Percentiles rank a stretch among this genome's conserved stretches.
These are phyloP conservation scores for Prunus mongolica DNA, from an alignment of 306 rosid species.

Conservation along the genomic window DNA sequence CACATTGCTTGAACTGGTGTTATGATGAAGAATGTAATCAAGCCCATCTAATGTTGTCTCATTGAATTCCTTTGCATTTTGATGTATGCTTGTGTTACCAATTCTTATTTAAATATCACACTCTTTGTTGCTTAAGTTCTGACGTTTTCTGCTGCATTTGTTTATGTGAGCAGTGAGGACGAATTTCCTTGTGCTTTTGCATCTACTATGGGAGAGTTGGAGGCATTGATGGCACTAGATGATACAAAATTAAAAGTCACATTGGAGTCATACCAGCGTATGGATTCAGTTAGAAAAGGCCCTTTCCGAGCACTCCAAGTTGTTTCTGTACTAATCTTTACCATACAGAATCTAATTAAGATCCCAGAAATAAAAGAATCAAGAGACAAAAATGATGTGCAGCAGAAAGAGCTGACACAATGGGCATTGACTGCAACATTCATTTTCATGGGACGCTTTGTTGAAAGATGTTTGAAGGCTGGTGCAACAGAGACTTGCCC, in stretches of 20 bases:
- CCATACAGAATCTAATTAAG: conserved; percentile 42
- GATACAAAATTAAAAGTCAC: conserved; percentile 45
- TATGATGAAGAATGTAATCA: neutral
- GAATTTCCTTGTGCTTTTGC: conserved; percentile 64
- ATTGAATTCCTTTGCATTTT: neutral
- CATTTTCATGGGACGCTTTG: conserved; percentile 69
- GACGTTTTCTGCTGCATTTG: conserved; percentile 14
- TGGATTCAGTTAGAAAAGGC: conserved; percentile 70
- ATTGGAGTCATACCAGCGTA: conserved; percentile 66
- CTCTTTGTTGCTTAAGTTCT: conserved; percentile 14
- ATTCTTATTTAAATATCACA: neutral
- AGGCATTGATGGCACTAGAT: conserved; percentile 62
- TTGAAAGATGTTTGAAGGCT: conserved; percentile 61
- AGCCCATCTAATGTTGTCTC: neutral
- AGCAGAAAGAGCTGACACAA: conserved; percentile 38
- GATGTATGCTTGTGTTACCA: neutral
- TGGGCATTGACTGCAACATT: conserved; percentile 59
- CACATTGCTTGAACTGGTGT: neutral
- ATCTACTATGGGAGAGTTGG: conserved; percentile 55
- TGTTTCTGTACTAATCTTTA: conserved; percentile 61
- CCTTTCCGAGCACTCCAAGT: conserved; percentile 80
- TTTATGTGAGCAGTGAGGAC: conserved; percentile 49
- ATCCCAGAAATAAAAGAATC: conserved; percentile 28
- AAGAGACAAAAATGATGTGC: conserved; percentile 35
- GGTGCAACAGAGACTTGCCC: conserved; percentile 47